These are phyloP conservation scores for Guillardia theta DNA, from an alignment of 78 protist genomes.

Conservation along the genomic window DNA sequence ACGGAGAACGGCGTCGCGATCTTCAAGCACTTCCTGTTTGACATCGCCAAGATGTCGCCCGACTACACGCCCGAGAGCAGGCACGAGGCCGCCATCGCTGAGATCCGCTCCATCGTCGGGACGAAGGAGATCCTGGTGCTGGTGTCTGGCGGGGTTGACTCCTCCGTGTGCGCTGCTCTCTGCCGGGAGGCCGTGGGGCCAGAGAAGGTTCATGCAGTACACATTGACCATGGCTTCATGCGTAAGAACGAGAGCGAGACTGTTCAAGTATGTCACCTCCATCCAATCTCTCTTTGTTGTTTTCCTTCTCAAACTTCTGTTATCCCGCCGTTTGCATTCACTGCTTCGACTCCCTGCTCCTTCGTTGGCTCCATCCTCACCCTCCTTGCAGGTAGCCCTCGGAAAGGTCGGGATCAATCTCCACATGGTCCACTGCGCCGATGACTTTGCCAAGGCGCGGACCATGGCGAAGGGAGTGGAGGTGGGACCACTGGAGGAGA, in stretches of 20 bases:
- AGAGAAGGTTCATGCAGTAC: conserved; percentile 1
- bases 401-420: conserved; percentile 51
- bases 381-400: conserved; percentile 68
- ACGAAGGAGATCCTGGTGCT: conserved; percentile 64
- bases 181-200: conserved; percentile 66
- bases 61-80: conserved; percentile 66
- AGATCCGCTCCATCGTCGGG: conserved; percentile 59
- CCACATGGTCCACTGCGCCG: conserved; percentile 46
- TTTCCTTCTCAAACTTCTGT: too few species aligned
- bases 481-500: background rate
- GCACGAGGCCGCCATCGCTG: conserved; percentile 64
- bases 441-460: background rate
- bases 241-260: conserved; percentile 60
- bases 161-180: conserved; percentile 91
- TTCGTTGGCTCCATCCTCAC: too few species aligned
- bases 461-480: background rate
- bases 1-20: conserved; percentile 63
- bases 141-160: conserved; percentile 95
- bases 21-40: conserved; percentile 78
- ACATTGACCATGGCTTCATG: conserved; percentile 94
- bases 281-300: too few species aligned
- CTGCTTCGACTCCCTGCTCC: too few species aligned
- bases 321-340: too few species aligned
- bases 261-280: too few species aligned
- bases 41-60: conserved; percentile 50